A percentile compares a stretch with the other conserved stretches of the same genome.
phyloP scores from a whole-genome alignment of 1,284 basidiomycete species.

The Phellopilus nigrolimitatus region DNA sequence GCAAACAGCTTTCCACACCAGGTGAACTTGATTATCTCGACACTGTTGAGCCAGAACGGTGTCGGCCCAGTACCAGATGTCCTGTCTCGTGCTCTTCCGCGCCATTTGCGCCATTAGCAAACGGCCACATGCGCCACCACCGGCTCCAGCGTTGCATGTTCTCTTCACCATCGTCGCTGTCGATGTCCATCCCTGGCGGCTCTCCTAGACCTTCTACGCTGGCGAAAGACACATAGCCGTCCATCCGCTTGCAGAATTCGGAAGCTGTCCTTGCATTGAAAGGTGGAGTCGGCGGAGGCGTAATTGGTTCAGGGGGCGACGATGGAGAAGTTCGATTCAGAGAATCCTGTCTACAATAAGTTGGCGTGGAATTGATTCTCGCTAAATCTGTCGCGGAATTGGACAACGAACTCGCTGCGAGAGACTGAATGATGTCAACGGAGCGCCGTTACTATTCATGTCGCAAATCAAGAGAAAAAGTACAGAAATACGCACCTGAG shows the following conservation, averaged over 20 bases:
- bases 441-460: not conserved
- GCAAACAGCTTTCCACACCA: not conserved
- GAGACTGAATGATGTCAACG: conserved; percentile 9
- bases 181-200: conserved; percentile 42
- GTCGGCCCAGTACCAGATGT: not conserved
- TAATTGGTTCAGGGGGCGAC: conserved; percentile 28
- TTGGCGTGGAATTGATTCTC: not conserved
- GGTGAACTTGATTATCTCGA: not conserved
- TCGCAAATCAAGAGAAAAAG: not conserved
- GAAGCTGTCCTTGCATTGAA: conserved; percentile 64
- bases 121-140: conserved; percentile 15
- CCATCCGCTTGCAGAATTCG: conserved; percentile 47
- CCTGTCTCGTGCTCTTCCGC: conserved; percentile 1
- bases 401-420: conserved; percentile 13
- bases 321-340: conserved; percentile 27
- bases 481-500: conserved; percentile 26
- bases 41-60: conserved; percentile 6
- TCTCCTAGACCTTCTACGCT: conserved; percentile 64
- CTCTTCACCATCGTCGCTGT: conserved; percentile 25
- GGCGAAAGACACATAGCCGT: conserved; percentile 65
- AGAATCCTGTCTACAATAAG: conserved; percentile 18
- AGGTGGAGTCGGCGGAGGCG: conserved; percentile 30
- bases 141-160: conserved; percentile 4
- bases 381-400: conserved; percentile 19
- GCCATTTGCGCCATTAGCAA: conserved; percentile 7